Conservation (phyloP, 148 eudicot genomes). For the Chenopodium suecicum region DNA sequence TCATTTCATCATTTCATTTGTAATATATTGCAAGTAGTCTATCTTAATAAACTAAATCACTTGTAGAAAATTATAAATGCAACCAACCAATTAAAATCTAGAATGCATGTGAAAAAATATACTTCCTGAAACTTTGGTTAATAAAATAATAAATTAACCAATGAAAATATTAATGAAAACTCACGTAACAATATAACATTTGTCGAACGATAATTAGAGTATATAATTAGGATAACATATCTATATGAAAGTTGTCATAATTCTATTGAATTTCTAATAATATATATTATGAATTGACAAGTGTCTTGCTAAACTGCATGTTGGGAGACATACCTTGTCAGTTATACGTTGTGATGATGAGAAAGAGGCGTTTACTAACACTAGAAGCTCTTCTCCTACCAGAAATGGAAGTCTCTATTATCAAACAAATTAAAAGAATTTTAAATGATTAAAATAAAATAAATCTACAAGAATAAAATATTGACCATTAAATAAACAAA, state of each 20-base stretch:
- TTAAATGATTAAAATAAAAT: no score
- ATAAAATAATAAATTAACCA: no score
- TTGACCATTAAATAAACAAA: no score
- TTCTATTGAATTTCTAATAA: not conserved
- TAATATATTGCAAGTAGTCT: no score
- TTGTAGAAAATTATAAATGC: no score
- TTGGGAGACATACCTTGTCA: conserved; percentile 21
- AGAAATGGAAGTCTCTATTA: not conserved
- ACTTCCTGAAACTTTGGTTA: no score
- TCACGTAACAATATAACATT: not conserved
- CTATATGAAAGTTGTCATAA: not conserved
- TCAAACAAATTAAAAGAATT: not conserved
- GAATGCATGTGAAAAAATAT: no score
- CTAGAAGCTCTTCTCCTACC: not conserved
- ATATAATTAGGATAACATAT: not conserved
- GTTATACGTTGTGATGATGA: not conserved
- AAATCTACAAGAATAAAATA: no score
- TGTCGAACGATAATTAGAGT: not conserved
- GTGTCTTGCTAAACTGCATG: conserved; percentile 6
- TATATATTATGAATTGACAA: not conserved
- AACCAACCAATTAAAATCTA: no score
- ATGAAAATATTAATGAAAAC: no score
- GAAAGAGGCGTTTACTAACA: not conserved
- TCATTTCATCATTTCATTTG: no score
- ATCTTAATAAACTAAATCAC: no score